phyloP scores from a whole-genome alignment of 2,329 filamentous ascomycete genomes.

The Metarhizium sp. region DNA sequence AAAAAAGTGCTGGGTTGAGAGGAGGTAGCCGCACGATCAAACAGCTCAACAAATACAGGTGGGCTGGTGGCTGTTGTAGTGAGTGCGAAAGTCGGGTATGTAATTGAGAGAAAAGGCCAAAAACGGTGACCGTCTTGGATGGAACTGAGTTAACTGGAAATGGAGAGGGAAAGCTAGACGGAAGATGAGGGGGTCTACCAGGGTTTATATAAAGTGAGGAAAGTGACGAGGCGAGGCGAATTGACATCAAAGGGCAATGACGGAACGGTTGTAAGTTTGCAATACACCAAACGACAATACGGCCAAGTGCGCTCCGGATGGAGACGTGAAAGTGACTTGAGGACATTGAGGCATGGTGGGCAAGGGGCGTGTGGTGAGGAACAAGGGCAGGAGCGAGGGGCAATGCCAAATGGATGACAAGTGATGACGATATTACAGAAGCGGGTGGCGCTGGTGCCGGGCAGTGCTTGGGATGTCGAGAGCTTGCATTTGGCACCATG shows the following conservation, averaged over 20 bases:
- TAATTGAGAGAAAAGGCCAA: background rate
- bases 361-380: constrained; percentile 1
- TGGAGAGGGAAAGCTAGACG: background rate
- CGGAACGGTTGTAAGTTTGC: background rate
- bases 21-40: background rate
- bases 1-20: background rate
- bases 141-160: background rate
- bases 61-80: background rate
- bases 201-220: constrained; percentile 4
- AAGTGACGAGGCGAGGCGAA: background rate
- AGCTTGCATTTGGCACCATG: background rate
- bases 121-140: constrained; percentile 1
- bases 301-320: background rate
- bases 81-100: background rate
- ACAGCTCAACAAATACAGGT: background rate
- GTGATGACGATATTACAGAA: background rate
- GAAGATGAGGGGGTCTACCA: background rate
- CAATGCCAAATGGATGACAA: background rate
- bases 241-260: constrained; percentile 2
- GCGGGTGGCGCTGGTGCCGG: background rate
- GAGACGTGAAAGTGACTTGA: background rate
- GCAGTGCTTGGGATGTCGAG: too few relatives aligned
- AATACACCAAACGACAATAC: background rate
- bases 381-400: background rate
- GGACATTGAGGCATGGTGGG: background rate